Percentiles rank a stretch among this genome's conserved stretches.
phyloP scores from a whole-genome alignment of 371 early-diverging fungal genomes.

The Mortierella sp. region DNA sequence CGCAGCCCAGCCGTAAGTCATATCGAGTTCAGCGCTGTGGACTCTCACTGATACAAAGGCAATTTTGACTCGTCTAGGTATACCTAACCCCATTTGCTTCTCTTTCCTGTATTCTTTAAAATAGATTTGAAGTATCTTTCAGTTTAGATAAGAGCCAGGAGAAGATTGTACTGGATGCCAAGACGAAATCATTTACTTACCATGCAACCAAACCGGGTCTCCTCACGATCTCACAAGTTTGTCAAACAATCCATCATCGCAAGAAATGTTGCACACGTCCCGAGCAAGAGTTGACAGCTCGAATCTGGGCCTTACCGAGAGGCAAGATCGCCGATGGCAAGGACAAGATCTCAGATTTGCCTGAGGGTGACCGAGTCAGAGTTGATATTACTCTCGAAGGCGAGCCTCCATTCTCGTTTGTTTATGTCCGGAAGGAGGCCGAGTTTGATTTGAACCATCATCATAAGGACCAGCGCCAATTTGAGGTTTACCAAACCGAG shows the following conservation, averaged over 20 bases:
- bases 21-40: not conserved
- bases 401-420: constrained; percentile 45
- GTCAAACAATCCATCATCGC: constrained; percentile 30
- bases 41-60: not conserved
- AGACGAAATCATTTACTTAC: constrained; percentile 20
- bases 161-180: constrained; percentile 14
- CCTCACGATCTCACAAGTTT: constrained; percentile 36
- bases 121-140: constrained; percentile 44
- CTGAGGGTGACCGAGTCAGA: constrained; percentile 40
- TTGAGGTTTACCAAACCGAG: constrained; percentile 14
- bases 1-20: constrained; percentile 34
- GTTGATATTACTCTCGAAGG: constrained; percentile 43
- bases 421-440: constrained; percentile 32
- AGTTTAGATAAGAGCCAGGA: constrained; percentile 26
- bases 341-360: constrained; percentile 34
- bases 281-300: constrained; percentile 20
- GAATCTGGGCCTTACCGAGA: constrained; percentile 43
- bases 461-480: constrained; percentile 19
- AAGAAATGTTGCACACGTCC: constrained; percentile 46
- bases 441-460: constrained; percentile 31
- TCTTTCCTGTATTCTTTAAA: not conserved
- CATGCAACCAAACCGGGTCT: constrained; percentile 28
- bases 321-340: constrained; percentile 35
- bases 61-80: not conserved
- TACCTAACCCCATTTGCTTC: not conserved